These are phyloP conservation scores for Fusarium sp. DNA, from an alignment of 2,329 filamentous ascomycete genomes.

Conservation along the genomic window DNA sequence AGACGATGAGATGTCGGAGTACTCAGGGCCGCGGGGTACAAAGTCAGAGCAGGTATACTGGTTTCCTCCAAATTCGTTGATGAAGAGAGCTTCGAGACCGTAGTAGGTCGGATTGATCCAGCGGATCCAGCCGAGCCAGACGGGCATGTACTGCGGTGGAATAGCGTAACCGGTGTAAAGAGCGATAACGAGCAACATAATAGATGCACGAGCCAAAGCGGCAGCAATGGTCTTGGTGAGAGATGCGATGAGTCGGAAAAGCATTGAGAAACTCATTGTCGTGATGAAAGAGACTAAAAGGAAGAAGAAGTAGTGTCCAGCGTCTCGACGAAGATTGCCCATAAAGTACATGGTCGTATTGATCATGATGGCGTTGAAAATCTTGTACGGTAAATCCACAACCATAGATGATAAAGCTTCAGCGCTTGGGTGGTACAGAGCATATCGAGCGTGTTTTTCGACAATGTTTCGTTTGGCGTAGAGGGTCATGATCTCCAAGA, in stretches of 20 bases:
- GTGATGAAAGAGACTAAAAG: slow-evolving; percentile 62
- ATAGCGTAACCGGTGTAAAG: slow-evolving; percentile 63
- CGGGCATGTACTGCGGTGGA: slow-evolving; percentile 59
- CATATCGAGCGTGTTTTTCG: slow-evolving; percentile 51
- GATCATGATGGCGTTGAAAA: slow-evolving; percentile 53
- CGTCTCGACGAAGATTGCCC: slow-evolving; percentile 70
- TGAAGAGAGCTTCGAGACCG: slow-evolving; percentile 71
- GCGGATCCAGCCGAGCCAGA: slow-evolving; percentile 65
- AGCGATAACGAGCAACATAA: slow-evolving; percentile 52
- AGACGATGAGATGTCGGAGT: slow-evolving; percentile 6
- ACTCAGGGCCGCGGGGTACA: slow-evolving; percentile 45
- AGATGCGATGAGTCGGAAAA: slow-evolving; percentile 59
- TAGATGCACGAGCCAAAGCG: slow-evolving; percentile 42
- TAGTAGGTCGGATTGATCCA: slow-evolving; percentile 74
- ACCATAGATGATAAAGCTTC: slow-evolving; percentile 44
- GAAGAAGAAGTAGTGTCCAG: slow-evolving; percentile 62
- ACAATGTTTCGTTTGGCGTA: slow-evolving; percentile 48
- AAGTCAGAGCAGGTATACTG: slow-evolving; percentile 59
- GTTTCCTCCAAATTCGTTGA: slow-evolving; percentile 68
- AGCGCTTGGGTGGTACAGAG: slow-evolving; percentile 48
- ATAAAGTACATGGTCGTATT: slow-evolving; percentile 69
- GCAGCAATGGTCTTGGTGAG: slow-evolving; percentile 43
- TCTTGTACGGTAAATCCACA: slow-evolving; percentile 41
- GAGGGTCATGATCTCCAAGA: slow-evolving; percentile 43
- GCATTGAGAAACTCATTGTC: slow-evolving; percentile 72